Percentiles rank a stretch among this genome's conserved stretches.
Conservation (phyloP, 2,329 filamentous ascomycete species). For the Trichophyton rubrum region DNA sequence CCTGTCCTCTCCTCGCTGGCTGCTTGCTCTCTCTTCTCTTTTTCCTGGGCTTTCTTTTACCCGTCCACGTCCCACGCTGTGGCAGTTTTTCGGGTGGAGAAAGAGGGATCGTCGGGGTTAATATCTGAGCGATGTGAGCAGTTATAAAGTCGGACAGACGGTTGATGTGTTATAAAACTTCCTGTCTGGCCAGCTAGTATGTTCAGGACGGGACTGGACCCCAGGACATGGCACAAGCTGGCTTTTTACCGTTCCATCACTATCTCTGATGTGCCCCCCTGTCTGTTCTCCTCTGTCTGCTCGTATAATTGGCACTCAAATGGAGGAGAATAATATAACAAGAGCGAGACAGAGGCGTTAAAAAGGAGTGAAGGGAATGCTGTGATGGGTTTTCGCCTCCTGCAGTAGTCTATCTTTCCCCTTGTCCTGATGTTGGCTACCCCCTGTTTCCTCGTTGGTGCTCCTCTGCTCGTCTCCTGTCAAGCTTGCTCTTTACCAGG, state of each 20-base stretch:
- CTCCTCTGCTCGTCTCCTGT: neutral
- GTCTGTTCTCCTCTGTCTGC: neutral
- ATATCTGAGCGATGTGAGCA: slow-evolving; percentile 3
- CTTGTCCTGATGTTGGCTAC: neutral
- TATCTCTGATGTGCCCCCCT: neutral
- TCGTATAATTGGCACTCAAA: no score
- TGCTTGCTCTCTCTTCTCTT: neutral
- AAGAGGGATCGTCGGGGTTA: neutral
- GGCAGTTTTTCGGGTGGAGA: neutral
- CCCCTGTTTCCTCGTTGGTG: neutral
- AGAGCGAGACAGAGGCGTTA: neutral
- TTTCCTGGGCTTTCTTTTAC: neutral
- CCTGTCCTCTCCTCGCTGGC: neutral
- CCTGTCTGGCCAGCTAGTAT: neutral
- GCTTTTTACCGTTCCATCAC: neutral
- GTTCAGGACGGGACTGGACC: neutral
- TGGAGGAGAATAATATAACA: no score
- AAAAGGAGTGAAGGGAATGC: neutral
- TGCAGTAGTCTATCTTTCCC: neutral
- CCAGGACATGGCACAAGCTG: neutral
- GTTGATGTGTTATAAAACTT: neutral
- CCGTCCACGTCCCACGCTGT: neutral
- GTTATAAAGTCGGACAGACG: neutral
- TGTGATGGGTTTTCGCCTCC: neutral
- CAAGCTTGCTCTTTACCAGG: neutral